A percentile compares a stretch with the other conserved stretches of the same genome.
Conservation (phyloP, 2,329 filamentous ascomycete species). For the Basipetospora chlamydospora region DNA sequence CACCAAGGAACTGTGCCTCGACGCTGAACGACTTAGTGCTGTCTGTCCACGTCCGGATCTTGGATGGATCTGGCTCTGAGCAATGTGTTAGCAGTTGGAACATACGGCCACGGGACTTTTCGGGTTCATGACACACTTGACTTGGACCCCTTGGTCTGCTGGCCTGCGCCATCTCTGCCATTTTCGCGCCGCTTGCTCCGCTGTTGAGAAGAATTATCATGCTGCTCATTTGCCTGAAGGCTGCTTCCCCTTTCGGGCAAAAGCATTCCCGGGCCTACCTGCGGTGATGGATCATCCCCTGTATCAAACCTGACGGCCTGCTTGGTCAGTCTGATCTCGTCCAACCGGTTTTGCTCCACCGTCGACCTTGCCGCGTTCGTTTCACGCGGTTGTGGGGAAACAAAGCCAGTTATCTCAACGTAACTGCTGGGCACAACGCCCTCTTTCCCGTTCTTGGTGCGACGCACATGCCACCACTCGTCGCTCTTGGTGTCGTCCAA, state of each 20-base stretch:
- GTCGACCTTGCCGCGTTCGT: conserved; percentile 42
- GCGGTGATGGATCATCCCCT: conserved; percentile 37
- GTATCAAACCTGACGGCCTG: conserved; percentile 53
- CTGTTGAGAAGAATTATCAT: conserved; percentile 57
- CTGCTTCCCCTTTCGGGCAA: conserved; percentile 70
- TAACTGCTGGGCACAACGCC: conserved; percentile 96
- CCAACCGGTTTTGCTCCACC: conserved; percentile 62
- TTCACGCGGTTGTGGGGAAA: conserved; percentile 34
- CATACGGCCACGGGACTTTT: too few relatives aligned
- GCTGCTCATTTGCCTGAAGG: conserved; percentile 50
- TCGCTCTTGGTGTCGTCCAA: conserved; percentile 85
- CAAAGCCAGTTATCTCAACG: conserved; percentile 67
- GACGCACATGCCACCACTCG: conserved; percentile 95
- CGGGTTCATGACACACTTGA: conserved; percentile 45
- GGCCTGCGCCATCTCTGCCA: conserved; percentile 26
- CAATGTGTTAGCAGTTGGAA: too few relatives aligned
- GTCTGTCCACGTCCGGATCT: conserved; percentile 88
- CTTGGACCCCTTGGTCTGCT: conserved; percentile 36
- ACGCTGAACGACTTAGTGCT: conserved; percentile 92
- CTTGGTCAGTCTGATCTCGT: conserved; percentile 73
- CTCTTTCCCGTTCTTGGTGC: conserved; percentile 82
- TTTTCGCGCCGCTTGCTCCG: conserved; percentile 52
- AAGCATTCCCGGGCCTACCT: conserved; percentile 63
- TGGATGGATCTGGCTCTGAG: conserved; percentile 74
- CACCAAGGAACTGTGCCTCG: conserved; percentile 86